Evolutionary conservation across 2,329 filamentous ascomycete genomes (phyloP).

Genomic region (Proliferodiscus dingleyae): DNA sequence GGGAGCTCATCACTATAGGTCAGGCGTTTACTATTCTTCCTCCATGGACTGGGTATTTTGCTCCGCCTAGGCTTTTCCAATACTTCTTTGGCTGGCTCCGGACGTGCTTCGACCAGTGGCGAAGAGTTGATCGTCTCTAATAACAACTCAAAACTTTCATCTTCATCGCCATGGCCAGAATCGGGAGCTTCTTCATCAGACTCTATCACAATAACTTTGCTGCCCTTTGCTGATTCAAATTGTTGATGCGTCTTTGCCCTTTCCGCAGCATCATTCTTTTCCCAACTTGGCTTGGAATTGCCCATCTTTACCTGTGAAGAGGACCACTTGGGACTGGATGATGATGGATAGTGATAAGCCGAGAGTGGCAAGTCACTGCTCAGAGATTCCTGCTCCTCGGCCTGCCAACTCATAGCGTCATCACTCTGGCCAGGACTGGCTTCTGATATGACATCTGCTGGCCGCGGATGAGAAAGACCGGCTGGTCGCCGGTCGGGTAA

Average conservation of each 20-base stretch:
- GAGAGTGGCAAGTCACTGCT: slow-evolving; percentile 3
- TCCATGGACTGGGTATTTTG: slow-evolving; percentile 31
- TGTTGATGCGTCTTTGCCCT: slow-evolving; percentile 24
- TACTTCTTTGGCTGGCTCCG: slow-evolving; percentile 10
- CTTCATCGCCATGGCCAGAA: slow-evolving; percentile 18
- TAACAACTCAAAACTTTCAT: slow-evolving; percentile 29
- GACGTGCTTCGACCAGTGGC: slow-evolving; percentile 12
- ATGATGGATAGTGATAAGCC: too few species aligned
- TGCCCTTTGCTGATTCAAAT: slow-evolving; percentile 16
- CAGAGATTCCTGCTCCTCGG: slow-evolving; percentile 18
- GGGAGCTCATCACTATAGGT: slow-evolving; percentile 30
- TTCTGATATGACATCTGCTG: slow-evolving; percentile 10
- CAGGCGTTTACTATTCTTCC: slow-evolving; percentile 28
- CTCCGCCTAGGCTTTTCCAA: slow-evolving; percentile 25
- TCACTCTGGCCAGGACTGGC: slow-evolving; percentile 15
- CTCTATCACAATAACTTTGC: slow-evolving; percentile 23
- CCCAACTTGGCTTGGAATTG: slow-evolving; percentile 4
- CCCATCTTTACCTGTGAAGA: background rate
- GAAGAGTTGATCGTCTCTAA: slow-evolving; percentile 32
- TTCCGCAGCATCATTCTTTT: slow-evolving; percentile 24
- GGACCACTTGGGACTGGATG: too few species aligned
- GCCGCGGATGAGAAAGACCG: slow-evolving; percentile 12
- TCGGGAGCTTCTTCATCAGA: slow-evolving; percentile 19
- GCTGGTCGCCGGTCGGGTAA: slow-evolving; percentile 10
- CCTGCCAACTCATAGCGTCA: slow-evolving; percentile 29